Conservation (phyloP, 1,284 basidiomycete genomes). For the Athelia psychrophila region DNA sequence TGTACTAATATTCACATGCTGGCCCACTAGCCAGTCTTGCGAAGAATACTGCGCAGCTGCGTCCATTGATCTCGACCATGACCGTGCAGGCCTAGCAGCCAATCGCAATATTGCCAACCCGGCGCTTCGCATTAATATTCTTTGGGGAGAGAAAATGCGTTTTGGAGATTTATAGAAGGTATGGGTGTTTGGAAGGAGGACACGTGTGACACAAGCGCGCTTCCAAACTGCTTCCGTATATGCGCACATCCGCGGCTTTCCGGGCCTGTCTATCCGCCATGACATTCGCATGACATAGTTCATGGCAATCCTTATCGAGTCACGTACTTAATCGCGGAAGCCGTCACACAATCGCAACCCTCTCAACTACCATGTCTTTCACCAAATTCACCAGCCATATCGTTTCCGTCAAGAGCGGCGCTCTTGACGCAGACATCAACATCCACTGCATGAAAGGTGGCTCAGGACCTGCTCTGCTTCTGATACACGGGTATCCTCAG, state of each 20-base stretch:
- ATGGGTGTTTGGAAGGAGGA: too few relatives aligned
- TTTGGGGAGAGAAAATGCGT: slow-evolving; percentile 1
- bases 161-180: too few relatives aligned
- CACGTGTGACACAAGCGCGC: too few relatives aligned
- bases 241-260: too few relatives aligned
- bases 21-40: neutral
- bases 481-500: slow-evolving; percentile 1
- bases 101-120: neutral
- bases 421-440: neutral
- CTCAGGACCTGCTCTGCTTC: neutral
- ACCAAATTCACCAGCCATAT: too few relatives aligned
- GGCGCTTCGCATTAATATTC: neutral
- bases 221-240: too few relatives aligned
- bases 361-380: too few relatives aligned
- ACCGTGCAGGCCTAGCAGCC: neutral
- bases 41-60: neutral
- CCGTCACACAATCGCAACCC: too few relatives aligned
- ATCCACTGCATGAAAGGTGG: neutral
- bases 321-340: too few relatives aligned
- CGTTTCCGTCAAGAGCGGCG: neutral
- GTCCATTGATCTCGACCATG: slow-evolving; percentile 1
- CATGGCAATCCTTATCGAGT: too few relatives aligned
- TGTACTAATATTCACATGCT: neutral
- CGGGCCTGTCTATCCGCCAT: too few relatives aligned
- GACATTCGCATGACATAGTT: too few relatives aligned